These are phyloP conservation scores for Lachnellula arida DNA, from an alignment of 2,329 filamentous ascomycete genomes.

Conservation along the genomic window DNA sequence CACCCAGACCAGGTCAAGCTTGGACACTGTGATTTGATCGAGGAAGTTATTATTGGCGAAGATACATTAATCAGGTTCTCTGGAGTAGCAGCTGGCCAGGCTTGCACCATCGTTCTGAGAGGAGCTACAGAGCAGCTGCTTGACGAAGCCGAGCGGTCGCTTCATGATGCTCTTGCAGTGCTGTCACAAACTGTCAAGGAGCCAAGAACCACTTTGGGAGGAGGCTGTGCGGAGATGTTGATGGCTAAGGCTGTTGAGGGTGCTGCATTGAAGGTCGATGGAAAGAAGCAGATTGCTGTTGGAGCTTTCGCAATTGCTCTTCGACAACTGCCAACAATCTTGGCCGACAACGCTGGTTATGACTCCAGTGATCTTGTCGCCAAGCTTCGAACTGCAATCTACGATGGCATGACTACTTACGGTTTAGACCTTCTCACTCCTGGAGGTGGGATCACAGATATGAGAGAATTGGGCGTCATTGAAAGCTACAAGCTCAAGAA, in stretches of 20 bases:
- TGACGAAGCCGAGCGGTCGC: constrained; percentile 91
- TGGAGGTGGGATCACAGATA: constrained; percentile 89
- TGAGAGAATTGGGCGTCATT: constrained; percentile 91
- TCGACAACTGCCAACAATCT: constrained; percentile 89
- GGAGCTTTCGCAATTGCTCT: constrained; percentile 84
- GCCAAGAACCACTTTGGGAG: constrained; percentile 88
- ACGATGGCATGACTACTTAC: constrained; percentile 88
- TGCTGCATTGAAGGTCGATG: constrained; percentile 87
- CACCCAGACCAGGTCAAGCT: constrained; percentile 97
- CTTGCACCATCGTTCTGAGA: constrained; percentile 93
- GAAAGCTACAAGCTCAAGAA: constrained; percentile 99
- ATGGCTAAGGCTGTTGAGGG: constrained; percentile 98
- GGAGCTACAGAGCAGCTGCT: constrained; percentile 95
- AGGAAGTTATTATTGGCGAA: constrained; percentile 97
- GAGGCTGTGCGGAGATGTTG: constrained; percentile 95
- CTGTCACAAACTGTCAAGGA: constrained; percentile 95
- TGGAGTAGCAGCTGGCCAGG: constrained; percentile 86
- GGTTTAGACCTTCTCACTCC: constrained; percentile 85
- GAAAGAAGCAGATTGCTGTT: constrained; percentile 94
- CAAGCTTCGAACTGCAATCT: constrained; percentile 86
- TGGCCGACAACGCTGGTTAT: constrained; percentile 94
- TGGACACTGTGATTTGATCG: constrained; percentile 89
- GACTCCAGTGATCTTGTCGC: constrained; percentile 94
- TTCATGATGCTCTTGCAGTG: constrained; percentile 94
- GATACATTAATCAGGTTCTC: constrained; percentile 98